Evolutionary conservation across 116 monocot genomes (phyloP).

Genomic region (Trichopus zeylanicus): DNA sequence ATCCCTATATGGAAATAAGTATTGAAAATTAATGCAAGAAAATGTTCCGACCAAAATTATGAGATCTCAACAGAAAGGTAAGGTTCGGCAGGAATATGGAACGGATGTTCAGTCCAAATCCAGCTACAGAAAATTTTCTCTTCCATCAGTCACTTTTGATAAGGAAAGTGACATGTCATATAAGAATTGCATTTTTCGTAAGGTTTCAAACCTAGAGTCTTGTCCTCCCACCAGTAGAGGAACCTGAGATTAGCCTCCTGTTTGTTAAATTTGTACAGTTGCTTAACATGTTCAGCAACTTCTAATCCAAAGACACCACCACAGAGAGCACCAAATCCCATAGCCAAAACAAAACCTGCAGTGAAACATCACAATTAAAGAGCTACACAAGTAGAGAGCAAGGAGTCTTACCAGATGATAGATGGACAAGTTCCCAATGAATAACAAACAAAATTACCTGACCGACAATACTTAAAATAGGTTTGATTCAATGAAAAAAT

Average conservation of each 20-base stretch:
- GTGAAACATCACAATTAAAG: not conserved
- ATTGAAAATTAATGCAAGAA: too few relatives aligned
- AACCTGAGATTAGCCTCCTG: conserved; percentile 78
- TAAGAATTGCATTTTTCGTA: too few relatives aligned
- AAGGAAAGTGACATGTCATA: too few relatives aligned
- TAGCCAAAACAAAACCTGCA: conserved; percentile 69
- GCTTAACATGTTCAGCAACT: conserved; percentile 75
- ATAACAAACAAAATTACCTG: not conserved
- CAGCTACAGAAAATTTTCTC: too few relatives aligned
- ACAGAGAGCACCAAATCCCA: conserved; percentile 75
- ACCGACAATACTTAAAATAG: too few relatives aligned
- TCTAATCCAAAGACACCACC: conserved; percentile 75
- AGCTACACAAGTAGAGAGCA: not conserved
- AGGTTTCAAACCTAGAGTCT: conserved; percentile 44
- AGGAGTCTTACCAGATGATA: not conserved
- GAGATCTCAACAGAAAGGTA: too few relatives aligned
- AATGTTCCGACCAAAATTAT: too few relatives aligned
- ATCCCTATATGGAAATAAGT: too few relatives aligned
- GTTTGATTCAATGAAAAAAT: too few relatives aligned
- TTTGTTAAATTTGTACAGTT: conserved; percentile 78
- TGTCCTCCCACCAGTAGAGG: conserved; percentile 98
- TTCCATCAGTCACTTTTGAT: not conserved
- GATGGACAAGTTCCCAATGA: not conserved
- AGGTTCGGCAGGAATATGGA: too few relatives aligned
- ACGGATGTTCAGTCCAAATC: too few relatives aligned